Base-by-base conservation (phyloP, 108 stramenopile species). In the Fragilariopsis cylindrus region DNA sequence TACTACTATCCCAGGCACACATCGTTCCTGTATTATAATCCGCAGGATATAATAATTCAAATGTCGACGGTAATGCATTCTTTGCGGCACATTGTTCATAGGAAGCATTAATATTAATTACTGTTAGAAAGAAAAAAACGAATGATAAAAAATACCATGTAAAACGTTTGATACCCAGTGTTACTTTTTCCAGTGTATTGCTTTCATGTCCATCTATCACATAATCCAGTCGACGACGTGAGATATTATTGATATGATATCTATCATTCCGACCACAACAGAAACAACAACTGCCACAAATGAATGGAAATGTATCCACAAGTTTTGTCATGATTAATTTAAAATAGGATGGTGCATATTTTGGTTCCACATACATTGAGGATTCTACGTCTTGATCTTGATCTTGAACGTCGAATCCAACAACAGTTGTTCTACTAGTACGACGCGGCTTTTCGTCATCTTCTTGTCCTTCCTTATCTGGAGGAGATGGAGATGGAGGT, bases 1-100 rank as follows among this genome's bases (percentile, higher is more conserved):
- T 30, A 30, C 2, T 30, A 30, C 30, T 30, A 56, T 84, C 81
- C 47, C 81, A 87, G 18, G 86, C 86, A 70, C 86, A 87, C 42
- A 87, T 83, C 2, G 68, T 48, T 41, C 84, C 81, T 18, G 67
- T 73, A 48, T 80, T 76, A 40, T 75, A 67, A n/a, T 75, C 78
- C 64, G 75, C 30, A 41, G 68, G 52, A 46, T 76, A 68, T 73
- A 87, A 18, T 75, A 64, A 42, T 52, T 75, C 74, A 68, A 72
- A 67, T 15, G n/a, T 71, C 57, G 6, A 75, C 2, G 13, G 58
- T 13, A 71, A 42, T 54, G 16, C 19, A 13, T 71, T 11, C 15
- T 30, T 40, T 77, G 76, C 53, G 73, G 57, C 11, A 60, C 58
- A 52, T 1, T 72, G 40, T 60, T 86, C 82, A 40, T 57, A 15